A percentile compares a stretch with the other conserved stretches of the same genome.
Evolutionary conservation across 495 filamentous ascomycete genomes (phyloP).

Genomic region (Penicillium lagena): DNA sequence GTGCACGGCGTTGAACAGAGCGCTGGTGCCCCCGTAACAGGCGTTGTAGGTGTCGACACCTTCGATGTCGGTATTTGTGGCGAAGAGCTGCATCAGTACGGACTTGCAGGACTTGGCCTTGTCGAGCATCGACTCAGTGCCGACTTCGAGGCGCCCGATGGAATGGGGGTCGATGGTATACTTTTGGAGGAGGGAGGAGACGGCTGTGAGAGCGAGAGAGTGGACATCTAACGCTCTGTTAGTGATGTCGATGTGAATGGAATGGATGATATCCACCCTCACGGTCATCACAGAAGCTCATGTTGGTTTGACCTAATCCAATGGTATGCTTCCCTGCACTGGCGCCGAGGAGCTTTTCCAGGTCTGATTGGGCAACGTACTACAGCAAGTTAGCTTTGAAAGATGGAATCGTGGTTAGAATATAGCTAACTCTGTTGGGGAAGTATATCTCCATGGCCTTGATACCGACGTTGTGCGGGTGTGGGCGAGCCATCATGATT

Average conservation of each 20-base stretch:
- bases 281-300: constrained; percentile 99
- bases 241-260: too few relatives aligned
- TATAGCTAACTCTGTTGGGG: constrained; percentile 33
- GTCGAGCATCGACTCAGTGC: constrained; percentile 96
- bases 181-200: constrained; percentile 83
- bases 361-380: constrained; percentile 94
- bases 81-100: constrained; percentile 97
- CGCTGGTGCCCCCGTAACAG: constrained; percentile 98
- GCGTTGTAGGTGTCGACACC: constrained; percentile 96
- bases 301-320: constrained; percentile 97
- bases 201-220: constrained; percentile 84
- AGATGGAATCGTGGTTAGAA: too few relatives aligned
- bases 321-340: constrained; percentile 95
- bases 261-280: constrained; percentile 61
- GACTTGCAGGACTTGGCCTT: constrained; percentile 99
- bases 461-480: constrained; percentile 84
- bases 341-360: constrained; percentile 98
- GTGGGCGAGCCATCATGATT: constrained; percentile 72
- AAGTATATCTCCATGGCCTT: constrained; percentile 99
- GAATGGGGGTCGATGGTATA: constrained; percentile 87
- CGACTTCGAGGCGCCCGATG: constrained; percentile 92
- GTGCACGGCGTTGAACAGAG: constrained; percentile 93
- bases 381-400: constrained; percentile 19
- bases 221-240: constrained; percentile 72
- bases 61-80: constrained; percentile 86